A percentile compares a stretch with the other conserved stretches of the same genome.
These are phyloP conservation scores for Tolypocladium tropicale DNA, from an alignment of 2,329 filamentous ascomycete genomes.

Conservation along the genomic window DNA sequence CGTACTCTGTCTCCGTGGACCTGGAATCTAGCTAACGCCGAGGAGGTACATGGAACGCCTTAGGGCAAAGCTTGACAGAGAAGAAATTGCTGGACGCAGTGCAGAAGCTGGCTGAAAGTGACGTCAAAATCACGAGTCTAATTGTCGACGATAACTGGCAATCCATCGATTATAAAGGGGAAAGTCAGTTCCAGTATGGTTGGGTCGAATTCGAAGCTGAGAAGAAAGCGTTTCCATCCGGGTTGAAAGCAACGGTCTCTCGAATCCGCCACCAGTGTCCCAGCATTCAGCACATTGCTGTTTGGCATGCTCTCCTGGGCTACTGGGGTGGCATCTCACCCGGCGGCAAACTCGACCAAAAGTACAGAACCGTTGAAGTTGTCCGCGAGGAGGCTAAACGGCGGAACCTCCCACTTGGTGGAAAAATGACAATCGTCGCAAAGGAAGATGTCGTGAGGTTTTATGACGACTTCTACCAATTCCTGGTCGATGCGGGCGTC, in stretches of 20 bases:
- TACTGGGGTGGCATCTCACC: slow-evolving; percentile 89
- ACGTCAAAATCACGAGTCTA: slow-evolving; percentile 71
- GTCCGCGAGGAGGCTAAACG: slow-evolving; percentile 37
- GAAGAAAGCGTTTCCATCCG: slow-evolving; percentile 64
- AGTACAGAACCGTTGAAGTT: slow-evolving; percentile 64
- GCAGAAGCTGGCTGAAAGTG: slow-evolving; percentile 55
- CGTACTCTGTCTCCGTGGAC: slow-evolving; percentile 12
- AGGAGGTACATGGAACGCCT: slow-evolving; percentile 77
- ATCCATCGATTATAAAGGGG: slow-evolving; percentile 46
- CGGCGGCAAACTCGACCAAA: slow-evolving; percentile 59
- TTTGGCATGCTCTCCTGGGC: slow-evolving; percentile 85
- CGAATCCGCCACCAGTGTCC: slow-evolving; percentile 60
- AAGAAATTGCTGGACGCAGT: slow-evolving; percentile 70
- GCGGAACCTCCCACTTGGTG: slow-evolving; percentile 41
- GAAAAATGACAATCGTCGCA: slow-evolving; percentile 62
- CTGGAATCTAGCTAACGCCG: slow-evolving; percentile 6
- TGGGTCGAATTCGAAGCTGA: slow-evolving; percentile 87
- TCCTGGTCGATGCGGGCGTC: slow-evolving; percentile 63
- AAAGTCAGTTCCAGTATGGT: slow-evolving; percentile 45
- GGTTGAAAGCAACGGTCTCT: slow-evolving; percentile 60
- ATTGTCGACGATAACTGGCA: slow-evolving; percentile 99
- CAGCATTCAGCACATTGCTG: slow-evolving; percentile 71
- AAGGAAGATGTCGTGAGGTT: slow-evolving; percentile 64
- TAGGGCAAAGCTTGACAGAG: slow-evolving; percentile 75
- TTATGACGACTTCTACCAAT: slow-evolving; percentile 86